Base-by-base conservation (phyloP, 83 land plant species). In the Picea abies region DNA sequence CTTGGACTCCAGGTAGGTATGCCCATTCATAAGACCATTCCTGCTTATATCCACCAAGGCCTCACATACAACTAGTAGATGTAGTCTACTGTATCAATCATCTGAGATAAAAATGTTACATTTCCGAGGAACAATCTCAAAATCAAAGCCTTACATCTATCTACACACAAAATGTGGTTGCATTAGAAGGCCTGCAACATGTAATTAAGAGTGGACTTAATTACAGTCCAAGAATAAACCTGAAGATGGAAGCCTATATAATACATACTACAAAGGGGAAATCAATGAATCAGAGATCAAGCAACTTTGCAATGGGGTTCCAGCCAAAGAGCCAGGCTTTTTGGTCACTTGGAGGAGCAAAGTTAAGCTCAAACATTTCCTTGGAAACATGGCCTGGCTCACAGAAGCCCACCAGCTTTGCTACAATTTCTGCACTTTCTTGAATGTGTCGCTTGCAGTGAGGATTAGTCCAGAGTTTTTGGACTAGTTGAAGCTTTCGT, bases 321-420 rank as follows among this genome's bases (percentile, higher is more conserved):
- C 99, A 97, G 10, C 92, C 98, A 80, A 88, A 81, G 23, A 89
- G 87, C 93, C 93, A 93, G 26, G 98, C 94, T 81, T 91, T 93
- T 81, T 85, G 92, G 32, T 84, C 90, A 66, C 87, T 41, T 25
- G 98, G 99, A 23, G 90, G 86, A 29, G 90, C 94, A 84, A 94
- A 98, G 81, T 94, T 94, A 39, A 98, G 95, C 84, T 93, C 98
- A 87, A 98, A 98, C 99, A 98, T 98, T 84, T 96, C 99, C 88
- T 93, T 98, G 0, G 99, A 84, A 68, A 91, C 80, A n/a, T 89
- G 88, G 12, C 96, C 88, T 22, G 93, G 89, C 65, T 93, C 94
- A 64, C 93, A 87, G 63, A 98, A 92, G 1, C 99, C 99, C 0
- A 98, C 97, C 25, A 98, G 89, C 86, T 87, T 91, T 60, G 99